Evolutionary conservation across 345 rosid species (phyloP).

Genomic region (Diplotaxis tenuifolia): DNA sequence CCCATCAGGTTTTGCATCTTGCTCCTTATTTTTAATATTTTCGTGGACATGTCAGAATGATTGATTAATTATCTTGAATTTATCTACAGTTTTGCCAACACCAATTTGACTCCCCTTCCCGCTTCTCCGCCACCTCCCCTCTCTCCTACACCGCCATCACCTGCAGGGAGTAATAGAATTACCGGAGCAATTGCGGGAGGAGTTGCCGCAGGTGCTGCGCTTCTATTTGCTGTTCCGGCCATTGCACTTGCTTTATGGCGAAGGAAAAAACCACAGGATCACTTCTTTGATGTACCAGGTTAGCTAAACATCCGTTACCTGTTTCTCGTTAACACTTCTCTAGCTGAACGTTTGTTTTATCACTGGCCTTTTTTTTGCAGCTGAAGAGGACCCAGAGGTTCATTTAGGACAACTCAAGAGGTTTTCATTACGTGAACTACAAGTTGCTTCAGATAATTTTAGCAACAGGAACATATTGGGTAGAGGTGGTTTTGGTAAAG

Average conservation of each 20-base stretch:
- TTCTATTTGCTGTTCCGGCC: slow-evolving; percentile 92
- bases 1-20: not conserved
- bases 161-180: slow-evolving; percentile 7
- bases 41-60: not conserved
- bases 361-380: slow-evolving; percentile 42
- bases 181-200: slow-evolving; percentile 96
- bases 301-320: slow-evolving; percentile 28
- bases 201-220: slow-evolving; percentile 95
- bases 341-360: slow-evolving; percentile 1
- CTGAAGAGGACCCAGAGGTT: slow-evolving; percentile 95
- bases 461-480: slow-evolving; percentile 88
- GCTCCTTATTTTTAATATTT: not conserved
- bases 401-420: slow-evolving; percentile 85
- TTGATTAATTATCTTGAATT: not conserved
- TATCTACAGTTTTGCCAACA: not conserved
- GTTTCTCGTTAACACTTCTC: not conserved
- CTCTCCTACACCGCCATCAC: not conserved
- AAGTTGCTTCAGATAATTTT: slow-evolving; percentile 79
- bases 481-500: slow-evolving; percentile 91
- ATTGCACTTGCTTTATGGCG: slow-evolving; percentile 76
- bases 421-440: slow-evolving; percentile 85
- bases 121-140: not conserved
- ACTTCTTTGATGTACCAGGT: slow-evolving; percentile 97
- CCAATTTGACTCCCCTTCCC: not conserved
- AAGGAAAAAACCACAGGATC: slow-evolving; percentile 73